Evolutionary conservation across 106 monocot genomes (phyloP), one percentile per base, ranked within the genome.

Genomic region (Apostasia shenzhenica): DNA sequence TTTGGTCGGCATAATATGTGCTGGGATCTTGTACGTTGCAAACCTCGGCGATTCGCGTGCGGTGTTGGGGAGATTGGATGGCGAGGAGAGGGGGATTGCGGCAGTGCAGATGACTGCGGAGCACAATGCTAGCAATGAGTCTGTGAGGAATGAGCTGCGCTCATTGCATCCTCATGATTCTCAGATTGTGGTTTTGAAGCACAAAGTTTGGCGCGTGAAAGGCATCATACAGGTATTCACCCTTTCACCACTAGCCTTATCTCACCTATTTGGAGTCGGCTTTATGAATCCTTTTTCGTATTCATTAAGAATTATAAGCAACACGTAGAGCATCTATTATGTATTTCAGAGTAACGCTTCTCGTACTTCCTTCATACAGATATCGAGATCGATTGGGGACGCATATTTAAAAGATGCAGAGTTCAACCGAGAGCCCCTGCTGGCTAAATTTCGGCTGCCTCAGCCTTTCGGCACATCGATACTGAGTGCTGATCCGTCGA

Each of bases 181-280:
- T n/a, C 76, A 83, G 44, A 92, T 92, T 79, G 85, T 92, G 53
- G 73, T 85, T 57, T 75, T 85, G 54, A 92, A 80, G 63, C 85
- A 88, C 72, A 85, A 85, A 40, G 85, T 88, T 10, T 92, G 92
- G 92, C 79, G 92, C 69, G 66, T 92, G 52, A 92, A 88, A 57
- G 88, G 92, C 70, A 85, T 92, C 41, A 91, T 91, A 61, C 91
- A 91, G 91, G 91, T 91, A 26, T 26, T 26, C 26, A 26, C 26
- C 26, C 26, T 26, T 26, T 26, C 26, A 26, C 26, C 26, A 26
- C 26, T 26, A 26, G 26, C 26, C 26, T 26, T 26, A 26, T 26
- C 26, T 26, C 26, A 26, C 26, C 26, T 26, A 26, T 26, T 26
- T 26, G 26, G 26, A 26, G 26, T 26, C 26, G 26, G 26, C 26